These are phyloP conservation scores for Condylostoma magnum DNA, from an alignment of 169 alveolate species.

Conservation along the genomic window DNA sequence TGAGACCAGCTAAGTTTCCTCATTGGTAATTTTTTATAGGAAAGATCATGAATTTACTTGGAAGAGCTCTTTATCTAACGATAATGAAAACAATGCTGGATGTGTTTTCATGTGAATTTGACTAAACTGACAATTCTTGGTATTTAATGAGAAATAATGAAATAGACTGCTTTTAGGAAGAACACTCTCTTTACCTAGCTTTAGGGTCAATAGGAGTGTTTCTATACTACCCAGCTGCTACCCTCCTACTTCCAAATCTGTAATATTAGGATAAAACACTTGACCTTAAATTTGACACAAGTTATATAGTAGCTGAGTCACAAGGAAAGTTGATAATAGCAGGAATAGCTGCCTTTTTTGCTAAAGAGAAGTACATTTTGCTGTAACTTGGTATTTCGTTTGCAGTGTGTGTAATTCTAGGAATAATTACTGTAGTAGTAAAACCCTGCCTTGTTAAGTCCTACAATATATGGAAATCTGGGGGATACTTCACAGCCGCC, in stretches of 20 bases:
- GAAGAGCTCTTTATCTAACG: neutral
- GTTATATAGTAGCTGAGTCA: slow-evolving; percentile 4
- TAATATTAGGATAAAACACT: neutral
- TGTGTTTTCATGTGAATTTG: slow-evolving; percentile 15
- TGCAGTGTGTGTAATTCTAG: neutral
- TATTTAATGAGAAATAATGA: neutral
- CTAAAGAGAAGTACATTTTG: neutral
- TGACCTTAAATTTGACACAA: slow-evolving; percentile 12
- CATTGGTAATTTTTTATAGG: neutral
- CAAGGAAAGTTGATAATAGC: slow-evolving; percentile 31
- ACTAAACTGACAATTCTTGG: neutral
- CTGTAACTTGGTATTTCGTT: neutral
- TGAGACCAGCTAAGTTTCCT: slow-evolving; percentile 11
- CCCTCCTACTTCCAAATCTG: slow-evolving; percentile 12
- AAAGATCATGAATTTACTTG: neutral
- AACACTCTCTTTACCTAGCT: neutral
- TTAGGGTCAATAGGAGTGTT: neutral
- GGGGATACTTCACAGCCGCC: slow-evolving; percentile 4
- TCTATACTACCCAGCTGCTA: slow-evolving; percentile 26
- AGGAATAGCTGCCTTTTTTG: slow-evolving; percentile 12
- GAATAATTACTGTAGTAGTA: neutral
- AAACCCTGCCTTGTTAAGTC: slow-evolving; percentile 21
- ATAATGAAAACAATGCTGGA: neutral
- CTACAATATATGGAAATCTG: slow-evolving; percentile 20
- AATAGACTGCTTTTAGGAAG: neutral